A percentile compares a stretch with the other conserved stretches of the same genome.
Evolutionary conservation across 2,329 filamentous ascomycete species (phyloP).

Genomic region (Camptophora hylomeconis): DNA sequence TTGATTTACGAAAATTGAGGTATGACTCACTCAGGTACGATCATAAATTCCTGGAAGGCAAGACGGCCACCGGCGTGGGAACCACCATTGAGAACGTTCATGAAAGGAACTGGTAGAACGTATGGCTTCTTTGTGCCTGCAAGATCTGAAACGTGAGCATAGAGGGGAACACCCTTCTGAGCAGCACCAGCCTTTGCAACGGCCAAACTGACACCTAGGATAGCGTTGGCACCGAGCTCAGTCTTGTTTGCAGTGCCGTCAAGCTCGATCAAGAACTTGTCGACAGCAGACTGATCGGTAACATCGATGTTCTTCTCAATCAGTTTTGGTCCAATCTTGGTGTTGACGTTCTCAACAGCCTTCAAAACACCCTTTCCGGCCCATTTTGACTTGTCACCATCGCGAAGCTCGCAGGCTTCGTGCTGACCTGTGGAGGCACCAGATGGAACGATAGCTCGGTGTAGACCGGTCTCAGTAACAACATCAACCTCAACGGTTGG

Average conservation of each 20-base stretch:
- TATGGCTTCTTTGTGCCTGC: conserved; percentile 86
- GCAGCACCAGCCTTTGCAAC: conserved; percentile 74
- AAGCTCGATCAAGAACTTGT: conserved; percentile 73
- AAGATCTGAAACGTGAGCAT: conserved; percentile 76
- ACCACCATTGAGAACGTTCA: conserved; percentile 86
- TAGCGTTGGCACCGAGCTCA: conserved; percentile 46
- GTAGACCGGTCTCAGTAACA: conserved; percentile 88
- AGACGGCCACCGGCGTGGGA: conserved; percentile 95
- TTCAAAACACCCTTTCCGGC: conserved; percentile 75
- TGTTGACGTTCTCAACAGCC: conserved; percentile 78
- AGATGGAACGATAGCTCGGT: conserved; percentile 94
- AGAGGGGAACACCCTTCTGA: conserved; percentile 77
- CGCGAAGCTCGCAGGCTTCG: conserved; percentile 82
- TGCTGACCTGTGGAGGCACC: conserved; percentile 91
- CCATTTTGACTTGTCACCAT: conserved; percentile 80
- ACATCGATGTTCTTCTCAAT: conserved; percentile 75
- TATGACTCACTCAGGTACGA: conserved; percentile 57
- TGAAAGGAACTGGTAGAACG: conserved; percentile 80
- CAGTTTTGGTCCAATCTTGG: conserved; percentile 62
- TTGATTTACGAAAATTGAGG: conserved; percentile 4
- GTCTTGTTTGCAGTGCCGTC: conserved; percentile 53
- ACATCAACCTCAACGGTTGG: conserved; percentile 97
- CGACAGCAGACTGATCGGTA: conserved; percentile 73
- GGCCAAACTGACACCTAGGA: conserved; percentile 48
- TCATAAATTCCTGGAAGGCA: conserved; percentile 95